Percentiles rank a stretch among this genome's conserved stretches.
These are phyloP conservation scores for Hyphopichia homilentoma DNA, from an alignment of 805 yeast genomes.

Conservation along the genomic window DNA sequence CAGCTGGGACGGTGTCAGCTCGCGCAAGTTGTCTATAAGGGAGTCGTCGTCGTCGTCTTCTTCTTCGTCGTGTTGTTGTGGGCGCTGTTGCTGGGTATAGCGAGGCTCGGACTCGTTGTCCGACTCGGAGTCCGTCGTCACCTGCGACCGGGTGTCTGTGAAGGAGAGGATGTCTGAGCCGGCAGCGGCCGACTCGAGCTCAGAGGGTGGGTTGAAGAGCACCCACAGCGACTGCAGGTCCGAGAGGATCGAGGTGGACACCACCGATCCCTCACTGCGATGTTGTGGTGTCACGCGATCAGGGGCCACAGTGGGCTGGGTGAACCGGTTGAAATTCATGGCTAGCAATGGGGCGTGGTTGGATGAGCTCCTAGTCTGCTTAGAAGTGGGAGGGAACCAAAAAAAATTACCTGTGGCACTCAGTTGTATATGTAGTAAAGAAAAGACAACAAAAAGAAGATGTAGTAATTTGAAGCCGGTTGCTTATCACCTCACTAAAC, in stretches of 20 bases:
- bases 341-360: too few species aligned
- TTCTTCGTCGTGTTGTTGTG: constrained; percentile 5
- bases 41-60: constrained; percentile 9
- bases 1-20: constrained; percentile 4
- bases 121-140: constrained; percentile 3
- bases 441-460: too few species aligned
- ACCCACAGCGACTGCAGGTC: constrained; percentile 25
- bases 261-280: too few species aligned
- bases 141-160: constrained; percentile 15
- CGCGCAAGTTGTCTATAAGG: constrained; percentile 6
- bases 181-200: constrained; percentile 3
- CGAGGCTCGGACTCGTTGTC: constrained; percentile 1
- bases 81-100: constrained; percentile 2
- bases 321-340: too few species aligned
- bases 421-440: too few species aligned
- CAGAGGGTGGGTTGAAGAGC: constrained; percentile 20
- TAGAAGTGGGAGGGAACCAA: too few species aligned
- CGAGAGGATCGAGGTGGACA: constrained; percentile 12
- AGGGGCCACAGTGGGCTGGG: too few species aligned
- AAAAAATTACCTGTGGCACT: too few species aligned
- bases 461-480: too few species aligned
- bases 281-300: too few species aligned
- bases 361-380: too few species aligned
- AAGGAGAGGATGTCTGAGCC: constrained; percentile 26
- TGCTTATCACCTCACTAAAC: too few species aligned